Evolutionary conservation across 2,329 filamentous ascomycete genomes (phyloP).

Genomic region (Aspergillus sojae): DNA sequence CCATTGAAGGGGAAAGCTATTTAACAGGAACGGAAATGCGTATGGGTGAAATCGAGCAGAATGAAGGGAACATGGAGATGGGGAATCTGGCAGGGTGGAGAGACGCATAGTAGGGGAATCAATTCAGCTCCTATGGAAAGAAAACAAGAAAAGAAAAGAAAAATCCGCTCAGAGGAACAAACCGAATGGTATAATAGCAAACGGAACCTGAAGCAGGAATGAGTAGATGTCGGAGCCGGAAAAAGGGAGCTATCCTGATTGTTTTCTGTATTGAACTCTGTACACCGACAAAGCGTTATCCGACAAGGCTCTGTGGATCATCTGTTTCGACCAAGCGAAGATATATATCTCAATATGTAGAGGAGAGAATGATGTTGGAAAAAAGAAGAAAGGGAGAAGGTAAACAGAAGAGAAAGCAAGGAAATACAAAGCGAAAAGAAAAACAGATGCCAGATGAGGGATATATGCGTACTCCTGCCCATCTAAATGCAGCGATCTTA

Average conservation of each 20-base stretch:
- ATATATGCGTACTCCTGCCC: constrained; percentile 31
- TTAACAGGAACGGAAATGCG: constrained; percentile 17
- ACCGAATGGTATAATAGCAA: constrained; percentile 18
- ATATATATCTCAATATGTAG: constrained; percentile 12
- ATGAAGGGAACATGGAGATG: constrained; percentile 2
- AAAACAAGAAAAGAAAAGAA: constrained; percentile 1
- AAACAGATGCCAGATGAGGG: constrained; percentile 24
- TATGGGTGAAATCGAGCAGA: constrained; percentile 1
- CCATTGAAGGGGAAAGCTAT: constrained; percentile 10
- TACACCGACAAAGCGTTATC: constrained; percentile 1
- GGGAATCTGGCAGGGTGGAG: not conserved
- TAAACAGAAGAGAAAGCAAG: constrained; percentile 5
- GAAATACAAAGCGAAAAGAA: constrained; percentile 16
- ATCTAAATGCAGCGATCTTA: constrained; percentile 34
- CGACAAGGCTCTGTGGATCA: constrained; percentile 3
- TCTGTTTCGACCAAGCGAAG: constrained; percentile 12
- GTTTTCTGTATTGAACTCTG: constrained; percentile 5
- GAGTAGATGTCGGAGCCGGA: not conserved
- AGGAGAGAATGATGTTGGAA: constrained; percentile 7
- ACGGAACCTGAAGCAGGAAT: constrained; percentile 11
- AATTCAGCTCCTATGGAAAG: constrained; percentile 14
- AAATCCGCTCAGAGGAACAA: constrained; percentile 18
- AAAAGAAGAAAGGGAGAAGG: constrained; percentile 8
- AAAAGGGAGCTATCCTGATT: constrained; percentile 5
- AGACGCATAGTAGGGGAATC: constrained; percentile 13